Percentiles rank a stretch among this genome's conserved stretches.
These are phyloP conservation scores for Ambrosia trifida DNA, from an alignment of 129 eudicot species.

Conservation along the genomic window DNA sequence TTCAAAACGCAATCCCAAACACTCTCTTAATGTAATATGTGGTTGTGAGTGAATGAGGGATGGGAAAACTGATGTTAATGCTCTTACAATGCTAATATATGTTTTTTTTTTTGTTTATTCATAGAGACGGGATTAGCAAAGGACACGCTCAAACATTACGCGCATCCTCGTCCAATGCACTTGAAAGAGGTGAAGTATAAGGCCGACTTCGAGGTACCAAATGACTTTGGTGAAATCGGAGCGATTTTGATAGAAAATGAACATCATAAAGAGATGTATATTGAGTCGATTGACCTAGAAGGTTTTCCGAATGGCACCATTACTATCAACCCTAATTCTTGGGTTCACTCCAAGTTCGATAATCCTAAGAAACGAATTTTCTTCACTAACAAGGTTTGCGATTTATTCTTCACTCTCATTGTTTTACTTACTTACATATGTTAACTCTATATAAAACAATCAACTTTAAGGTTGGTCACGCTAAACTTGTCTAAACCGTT, in stretches of 20 bases:
- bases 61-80: no score
- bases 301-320: constrained; percentile 42
- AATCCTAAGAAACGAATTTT: constrained; percentile 48
- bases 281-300: constrained; percentile 41
- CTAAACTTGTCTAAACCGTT: neutral
- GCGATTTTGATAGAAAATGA: constrained; percentile 60
- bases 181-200: constrained; percentile 37
- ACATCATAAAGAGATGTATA: constrained; percentile 62
- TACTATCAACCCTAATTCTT: constrained; percentile 44
- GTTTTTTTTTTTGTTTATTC: neutral
- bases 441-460: neutral
- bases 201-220: constrained; percentile 41
- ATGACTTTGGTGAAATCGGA: constrained; percentile 58
- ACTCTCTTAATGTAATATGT: no score
- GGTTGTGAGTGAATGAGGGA: no score
- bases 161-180: constrained; percentile 27
- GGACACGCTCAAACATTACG: constrained; percentile 43
- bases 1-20: no score
- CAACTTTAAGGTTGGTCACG: neutral
- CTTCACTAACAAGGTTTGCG: constrained; percentile 68
- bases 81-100: neutral
- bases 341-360: constrained; percentile 60
- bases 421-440: no score
- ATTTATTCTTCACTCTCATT: neutral
- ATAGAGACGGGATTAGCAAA: constrained; percentile 47